Evolutionary conservation across 805 yeast species (phyloP).

Genomic region (Lipomyces starkeyi): DNA sequence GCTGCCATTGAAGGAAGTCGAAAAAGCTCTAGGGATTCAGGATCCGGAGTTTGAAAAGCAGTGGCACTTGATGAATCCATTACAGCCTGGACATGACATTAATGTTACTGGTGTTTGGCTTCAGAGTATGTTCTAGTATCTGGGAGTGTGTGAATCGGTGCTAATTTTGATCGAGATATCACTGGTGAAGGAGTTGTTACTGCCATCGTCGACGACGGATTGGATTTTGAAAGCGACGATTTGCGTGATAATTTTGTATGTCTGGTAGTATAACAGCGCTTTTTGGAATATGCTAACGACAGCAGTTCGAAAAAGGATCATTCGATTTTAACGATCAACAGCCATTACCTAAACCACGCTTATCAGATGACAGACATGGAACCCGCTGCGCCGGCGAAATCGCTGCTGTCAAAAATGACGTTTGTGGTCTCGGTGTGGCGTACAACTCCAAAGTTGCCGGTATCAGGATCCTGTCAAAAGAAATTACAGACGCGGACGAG

Average conservation of each 20-base stretch:
- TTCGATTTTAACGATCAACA: slow-evolving; percentile 89
- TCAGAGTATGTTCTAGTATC: slow-evolving; percentile 47
- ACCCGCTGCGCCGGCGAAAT: slow-evolving; percentile 98
- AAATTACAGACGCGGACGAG: slow-evolving; percentile 83
- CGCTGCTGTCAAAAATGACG: slow-evolving; percentile 80
- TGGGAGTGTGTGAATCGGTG: background rate
- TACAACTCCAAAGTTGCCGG: slow-evolving; percentile 86
- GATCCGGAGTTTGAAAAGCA: slow-evolving; percentile 87
- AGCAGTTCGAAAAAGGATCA: slow-evolving; percentile 65
- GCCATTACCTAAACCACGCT: slow-evolving; percentile 76
- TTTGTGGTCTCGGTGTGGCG: slow-evolving; percentile 98
- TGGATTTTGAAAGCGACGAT: slow-evolving; percentile 82
- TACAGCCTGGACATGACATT: slow-evolving; percentile 79
- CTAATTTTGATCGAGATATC: slow-evolving; percentile 48
- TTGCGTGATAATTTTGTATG: slow-evolving; percentile 60
- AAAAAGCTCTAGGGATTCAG: slow-evolving; percentile 62
- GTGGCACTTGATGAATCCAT: slow-evolving; percentile 89
- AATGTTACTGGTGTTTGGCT: slow-evolving; percentile 88
- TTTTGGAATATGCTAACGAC: background rate
- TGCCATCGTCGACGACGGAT: slow-evolving; percentile 93
- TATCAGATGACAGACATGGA: slow-evolving; percentile 88
- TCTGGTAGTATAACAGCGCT: slow-evolving; percentile 40
- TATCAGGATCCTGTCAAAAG: slow-evolving; percentile 82
- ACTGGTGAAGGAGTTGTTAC: slow-evolving; percentile 84
- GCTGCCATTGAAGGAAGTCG: slow-evolving; percentile 43